These are phyloP conservation scores for Melocanna baccifera DNA, from an alignment of 176 grass and related monocot species.

Conservation along the genomic window DNA sequence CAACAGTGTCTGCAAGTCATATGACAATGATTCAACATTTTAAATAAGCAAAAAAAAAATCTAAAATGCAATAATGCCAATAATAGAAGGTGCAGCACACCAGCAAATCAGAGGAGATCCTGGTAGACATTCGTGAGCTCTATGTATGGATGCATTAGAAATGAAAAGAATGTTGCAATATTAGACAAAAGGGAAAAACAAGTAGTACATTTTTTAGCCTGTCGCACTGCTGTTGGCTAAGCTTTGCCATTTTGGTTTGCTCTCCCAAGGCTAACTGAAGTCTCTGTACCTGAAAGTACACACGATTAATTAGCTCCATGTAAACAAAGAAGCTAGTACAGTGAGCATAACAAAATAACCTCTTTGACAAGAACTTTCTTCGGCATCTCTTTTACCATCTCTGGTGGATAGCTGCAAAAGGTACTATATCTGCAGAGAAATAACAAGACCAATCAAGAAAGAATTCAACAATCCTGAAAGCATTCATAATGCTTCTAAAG, in stretches of 20 bases:
- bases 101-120: background rate
- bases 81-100: background rate
- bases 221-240: conserved; percentile 55
- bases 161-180: background rate
- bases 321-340: background rate
- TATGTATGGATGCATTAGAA: background rate
- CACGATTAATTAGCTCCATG: conserved; percentile 12
- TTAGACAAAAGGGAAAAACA: background rate
- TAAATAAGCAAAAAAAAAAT: background rate
- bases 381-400: conserved; percentile 58
- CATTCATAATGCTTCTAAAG: conserved; percentile 2
- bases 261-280: conserved; percentile 64
- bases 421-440: conserved; percentile 52
- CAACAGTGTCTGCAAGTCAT: conserved; percentile 1
- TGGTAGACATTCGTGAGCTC: background rate
- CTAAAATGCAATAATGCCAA: conserved; percentile 1
- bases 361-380: conserved; percentile 59
- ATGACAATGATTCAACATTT: background rate
- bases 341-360: conserved; percentile 21
- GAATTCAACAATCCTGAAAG: conserved; percentile 13
- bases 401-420: conserved; percentile 57
- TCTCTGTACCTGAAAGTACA: conserved; percentile 57
- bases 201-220: conserved; percentile 59
- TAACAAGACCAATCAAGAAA: conserved; percentile 20
- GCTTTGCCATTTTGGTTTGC: conserved; percentile 55